Conservation (phyloP, 306 rosid species). For the Acacia confusa region DNA sequence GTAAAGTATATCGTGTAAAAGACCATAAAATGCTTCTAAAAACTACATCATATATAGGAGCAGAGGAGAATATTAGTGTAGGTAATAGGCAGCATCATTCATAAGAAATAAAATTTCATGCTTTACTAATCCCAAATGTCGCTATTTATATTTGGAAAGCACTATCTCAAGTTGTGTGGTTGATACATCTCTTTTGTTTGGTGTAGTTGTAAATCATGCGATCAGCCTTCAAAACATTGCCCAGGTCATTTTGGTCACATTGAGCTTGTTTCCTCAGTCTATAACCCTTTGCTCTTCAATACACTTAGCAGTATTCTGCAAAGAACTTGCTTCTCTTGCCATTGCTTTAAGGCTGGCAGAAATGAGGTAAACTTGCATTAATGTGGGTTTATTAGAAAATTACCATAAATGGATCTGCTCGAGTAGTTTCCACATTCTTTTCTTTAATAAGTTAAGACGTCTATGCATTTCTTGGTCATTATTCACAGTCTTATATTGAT, state of each 20-base stretch:
- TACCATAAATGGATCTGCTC: not conserved
- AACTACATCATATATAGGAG: not conserved
- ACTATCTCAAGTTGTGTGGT: constrained; percentile 15
- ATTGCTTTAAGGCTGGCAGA: constrained; percentile 46
- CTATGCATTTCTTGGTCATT: constrained; percentile 24
- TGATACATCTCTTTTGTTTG: constrained; percentile 22
- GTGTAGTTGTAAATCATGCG: constrained; percentile 82
- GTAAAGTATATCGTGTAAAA: not conserved
- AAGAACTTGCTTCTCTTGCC: constrained; percentile 65
- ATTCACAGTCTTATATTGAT: constrained; percentile 21
- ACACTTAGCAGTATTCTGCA: constrained; percentile 54
- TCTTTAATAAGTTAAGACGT: not conserved
- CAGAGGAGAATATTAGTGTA: not conserved
- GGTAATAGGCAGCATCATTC: not conserved
- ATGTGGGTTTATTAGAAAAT: not conserved
- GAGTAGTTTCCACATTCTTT: not conserved
- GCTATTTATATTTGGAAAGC: not conserved
- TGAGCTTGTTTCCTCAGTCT: constrained; percentile 64
- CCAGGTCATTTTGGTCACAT: constrained; percentile 91
- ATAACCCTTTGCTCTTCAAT: constrained; percentile 76
- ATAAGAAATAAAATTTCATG: not conserved
- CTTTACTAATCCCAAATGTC: not conserved
- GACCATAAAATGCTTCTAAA: not conserved
- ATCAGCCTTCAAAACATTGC: constrained; percentile 51
- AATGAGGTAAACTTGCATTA: constrained; percentile 42